Evolutionary conservation across 1,284 basidiomycete species (phyloP), one percentile per base, ranked within the genome.

Genomic region (Ceratobasidium sp.): DNA sequence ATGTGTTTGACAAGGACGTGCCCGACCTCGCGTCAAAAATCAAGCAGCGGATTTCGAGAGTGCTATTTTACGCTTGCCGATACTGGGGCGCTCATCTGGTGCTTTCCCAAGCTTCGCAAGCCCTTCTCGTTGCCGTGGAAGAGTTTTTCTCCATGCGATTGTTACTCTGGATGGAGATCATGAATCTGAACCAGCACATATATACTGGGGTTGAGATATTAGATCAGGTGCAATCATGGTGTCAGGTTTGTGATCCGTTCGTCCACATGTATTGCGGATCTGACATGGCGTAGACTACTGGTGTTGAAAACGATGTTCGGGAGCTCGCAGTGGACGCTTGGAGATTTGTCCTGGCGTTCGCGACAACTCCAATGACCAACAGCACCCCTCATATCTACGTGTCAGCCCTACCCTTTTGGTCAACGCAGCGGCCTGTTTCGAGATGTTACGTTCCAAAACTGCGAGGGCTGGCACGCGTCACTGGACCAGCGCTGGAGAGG

Each of bases 331-430:
- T n/a, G 15, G 54, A 56, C 29, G 54, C 54, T 22, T 56, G 54
- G 54, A 17, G 54, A 17, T 56, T 56, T 27, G 54, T 27, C 5
- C 17, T 27, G 24, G 7, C 3, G 4, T 56, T 3, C 15, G 6
- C 54, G 5, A 22, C 29, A 3, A 24, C 7, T 17, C 22, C 54
- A 27, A 31, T 56, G 54, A 7, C n/a, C 2, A 8, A 5, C 24
- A 56, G 54, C 27, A 56, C 54, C 6, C 54, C 54, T 31, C 54
- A 56, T 24, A 11, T 56, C 8, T 56, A 56, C 29, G 22, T 56
- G 29, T 56, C 54, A 4, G 29, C 29, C 2, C 22, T 56, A 24
- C n/a, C 54, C 4, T 56, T 56, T 31, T 60, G 33, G 31, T 22
- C 17, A 11, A 36, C 6, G 19, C 36, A 22, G 17, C 2, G 14